Evolutionary conservation across 2,329 filamentous ascomycete genomes (phyloP), one percentile per base, ranked within the genome.

Genomic region (Aspergillus flavus): DNA sequence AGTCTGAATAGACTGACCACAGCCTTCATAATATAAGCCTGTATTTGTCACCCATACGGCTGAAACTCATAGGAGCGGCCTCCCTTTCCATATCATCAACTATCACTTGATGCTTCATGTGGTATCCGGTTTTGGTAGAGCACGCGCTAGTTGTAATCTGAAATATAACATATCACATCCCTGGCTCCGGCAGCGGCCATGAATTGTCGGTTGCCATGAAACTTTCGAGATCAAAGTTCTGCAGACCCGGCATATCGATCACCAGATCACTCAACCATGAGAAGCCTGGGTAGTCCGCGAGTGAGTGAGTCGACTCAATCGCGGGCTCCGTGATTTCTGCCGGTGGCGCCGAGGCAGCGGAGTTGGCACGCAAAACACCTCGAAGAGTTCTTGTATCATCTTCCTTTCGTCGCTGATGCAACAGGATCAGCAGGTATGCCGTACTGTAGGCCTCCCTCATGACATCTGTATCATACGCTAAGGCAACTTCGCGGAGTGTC

Each of bases 371-470:
- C 9, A 83, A 63, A 0, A 82, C 75, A n/a, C 80, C 75, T 0
- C 70, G 71, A 6, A 86, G 70, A 21, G 68, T 70, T 21, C 66
- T 64, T 4, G 75, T 76, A 61, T 78, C 76, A 59, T 83, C 81
- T 63, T 84, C 81, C 58, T 84, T 84, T 14, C 80, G 76, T 7
- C 80, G 76, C 61, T 85, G 82, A 46, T 86, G 84, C 50, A 87
- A 73, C 0, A 83, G 72, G 12, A 87, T 79, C 19, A 88, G 78
- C 28, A 86, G 72, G 14, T 83, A 84, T 0, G 86, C 85, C 0
- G 85, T 86, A 16, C 81, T 83, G 21, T 85, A 75, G 0, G 85
- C 85, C 66, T 87, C 86, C 6, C 81, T 81, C 64, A 85, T 83
- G 1, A 80, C 79, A 14, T 76, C 74, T 0, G 81, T 85, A 23